These are phyloP conservation scores for Solanum neorickii DNA, from an alignment of 257 asterid genomes.

Conservation along the genomic window DNA sequence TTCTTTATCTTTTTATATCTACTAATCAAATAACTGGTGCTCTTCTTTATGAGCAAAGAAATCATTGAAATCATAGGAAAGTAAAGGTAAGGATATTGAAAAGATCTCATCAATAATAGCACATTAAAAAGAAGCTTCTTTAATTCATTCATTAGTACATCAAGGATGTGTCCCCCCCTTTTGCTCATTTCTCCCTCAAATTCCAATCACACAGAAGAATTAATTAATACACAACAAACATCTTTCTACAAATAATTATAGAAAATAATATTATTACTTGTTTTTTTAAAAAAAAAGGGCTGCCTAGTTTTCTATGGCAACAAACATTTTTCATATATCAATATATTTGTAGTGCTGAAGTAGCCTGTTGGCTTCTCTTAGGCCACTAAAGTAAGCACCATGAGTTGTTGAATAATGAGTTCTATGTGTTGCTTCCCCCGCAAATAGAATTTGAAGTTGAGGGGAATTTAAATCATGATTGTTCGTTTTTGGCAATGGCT, in stretches of 20 bases:
- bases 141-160: neutral
- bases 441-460: constrained; percentile 66
- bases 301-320: neutral
- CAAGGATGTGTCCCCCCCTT: neutral
- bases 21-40: neutral
- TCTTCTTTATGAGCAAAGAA: neutral
- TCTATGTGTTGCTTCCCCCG: constrained; percentile 92
- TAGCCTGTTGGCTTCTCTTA: constrained; percentile 88
- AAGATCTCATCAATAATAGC: neutral
- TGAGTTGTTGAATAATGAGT: constrained; percentile 92
- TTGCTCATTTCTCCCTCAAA: neutral
- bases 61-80: neutral
- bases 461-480: neutral
- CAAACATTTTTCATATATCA: constrained; percentile 9
- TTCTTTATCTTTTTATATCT: neutral
- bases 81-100: neutral
- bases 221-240: neutral
- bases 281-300: neutral
- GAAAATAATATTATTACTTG: neutral
- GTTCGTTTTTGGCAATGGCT: constrained; percentile 50
- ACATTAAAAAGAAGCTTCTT: constrained; percentile 1
- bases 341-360: constrained; percentile 52
- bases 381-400: constrained; percentile 90
- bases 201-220: neutral
- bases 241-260: neutral